Evolutionary conservation across 805 yeast genomes (phyloP), one percentile per base, ranked within the genome.

Genomic region (Candida nemodendra): DNA sequence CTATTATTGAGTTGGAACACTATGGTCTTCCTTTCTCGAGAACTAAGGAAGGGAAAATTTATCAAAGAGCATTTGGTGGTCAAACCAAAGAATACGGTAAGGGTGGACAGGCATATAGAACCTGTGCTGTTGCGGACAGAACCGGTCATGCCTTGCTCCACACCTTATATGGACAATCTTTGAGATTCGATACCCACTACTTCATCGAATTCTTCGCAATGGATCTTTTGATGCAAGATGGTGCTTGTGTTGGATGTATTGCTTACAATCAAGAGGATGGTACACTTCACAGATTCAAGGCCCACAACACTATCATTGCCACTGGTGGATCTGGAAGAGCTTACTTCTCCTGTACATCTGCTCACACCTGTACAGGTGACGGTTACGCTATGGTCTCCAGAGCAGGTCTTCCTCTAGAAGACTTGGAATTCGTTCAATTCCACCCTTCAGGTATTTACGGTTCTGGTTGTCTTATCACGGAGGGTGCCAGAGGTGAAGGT

Each of bases 401-500:
- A 71, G 99, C 99, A 38, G 99, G 99, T 46, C 79, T 91, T 66
- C 99, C 99, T 42, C 76, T 91, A 61, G 95, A 91, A 72, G 99
- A 91, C 71, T 74, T 91, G 69, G 99, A 91, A 72, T 91, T 91
- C 62, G 90, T 91, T 47, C 99, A 91, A 72, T 91, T 91, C 88
- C 99, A 91, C 69, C 99, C 99, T 39, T 89, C 98, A 18, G 99
- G 99, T 78, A 93, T 91, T 68, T 91, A 91, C 68, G 99, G 99
- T 44, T 88, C 98, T 27, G 99, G 99, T 50, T 93, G 98, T 76
- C 74, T 91, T 73, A 93, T 93, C 66, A 93, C 99, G 40, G 99
- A 93, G 72, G 99, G 99, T 73, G 95, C 97, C 53, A 85, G 99
- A 76, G 99, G 99, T 78, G 99, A 93, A 76, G 99, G 99, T 80